phyloP scores from a whole-genome alignment of 129 eudicot species.

The Tanacetum coccineum region DNA sequence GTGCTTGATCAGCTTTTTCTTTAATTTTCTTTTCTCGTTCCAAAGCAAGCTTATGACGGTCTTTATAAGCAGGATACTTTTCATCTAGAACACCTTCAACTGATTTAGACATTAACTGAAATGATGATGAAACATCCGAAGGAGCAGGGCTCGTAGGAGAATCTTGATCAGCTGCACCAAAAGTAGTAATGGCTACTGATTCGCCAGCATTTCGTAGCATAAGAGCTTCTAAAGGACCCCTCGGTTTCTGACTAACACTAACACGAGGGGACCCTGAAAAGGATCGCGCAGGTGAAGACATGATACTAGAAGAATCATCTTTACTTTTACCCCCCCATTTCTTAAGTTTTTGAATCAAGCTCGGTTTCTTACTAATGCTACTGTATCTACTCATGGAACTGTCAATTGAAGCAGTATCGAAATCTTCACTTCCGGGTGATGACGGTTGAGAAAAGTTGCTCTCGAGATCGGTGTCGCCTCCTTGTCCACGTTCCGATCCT shows the following conservation, averaged over 20 bases:
- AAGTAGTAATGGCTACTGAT: conserved; percentile 79
- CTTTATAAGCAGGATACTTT: conserved; percentile 95
- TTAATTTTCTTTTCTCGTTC: conserved; percentile 88
- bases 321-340: conserved; percentile 90
- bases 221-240: conserved; percentile 85
- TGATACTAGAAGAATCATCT: conserved; percentile 71
- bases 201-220: conserved; percentile 92
- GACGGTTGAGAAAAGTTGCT: conserved; percentile 96
- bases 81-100: conserved; percentile 87
- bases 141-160: conserved; percentile 25
- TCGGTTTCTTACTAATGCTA: conserved; percentile 64
- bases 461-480: conserved; percentile 90
- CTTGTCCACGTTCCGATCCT: conserved; percentile 97
- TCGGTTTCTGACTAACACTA: conserved; percentile 57
- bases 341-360: conserved; percentile 79
- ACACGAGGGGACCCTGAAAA: conserved; percentile 66
- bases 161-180: conserved; percentile 69
- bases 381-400: conserved; percentile 81
- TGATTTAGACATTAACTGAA: conserved; percentile 85
- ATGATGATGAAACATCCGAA: conserved; percentile 66
- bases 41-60: conserved; percentile 84
- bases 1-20: conserved; percentile 92
- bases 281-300: conserved; percentile 86
- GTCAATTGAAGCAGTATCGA: conserved; percentile 79
- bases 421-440: conserved; percentile 94